Conservation (phyloP, 306 rosid genomes). For the Canavalia gladiata region DNA sequence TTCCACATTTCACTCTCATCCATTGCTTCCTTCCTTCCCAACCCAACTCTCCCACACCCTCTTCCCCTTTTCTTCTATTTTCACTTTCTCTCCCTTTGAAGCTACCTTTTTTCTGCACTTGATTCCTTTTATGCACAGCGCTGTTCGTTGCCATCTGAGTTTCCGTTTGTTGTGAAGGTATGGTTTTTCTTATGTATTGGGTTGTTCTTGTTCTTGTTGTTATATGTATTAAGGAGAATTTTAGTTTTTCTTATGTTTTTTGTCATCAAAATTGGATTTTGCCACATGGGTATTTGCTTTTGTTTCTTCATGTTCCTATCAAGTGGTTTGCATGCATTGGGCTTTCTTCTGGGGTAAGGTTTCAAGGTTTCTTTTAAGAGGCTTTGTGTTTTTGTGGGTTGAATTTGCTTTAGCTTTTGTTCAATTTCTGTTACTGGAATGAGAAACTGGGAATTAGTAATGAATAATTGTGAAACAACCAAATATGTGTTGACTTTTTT, state of each 20-base stretch:
- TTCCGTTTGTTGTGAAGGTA: slow-evolving; percentile 39
- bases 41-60: background rate
- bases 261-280: slow-evolving; percentile 26
- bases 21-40: slow-evolving; percentile 41
- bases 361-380: background rate
- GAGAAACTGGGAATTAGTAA: background rate
- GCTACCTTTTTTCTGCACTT: background rate
- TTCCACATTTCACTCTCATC: slow-evolving; percentile 50
- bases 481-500: background rate
- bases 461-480: slow-evolving; percentile 8
- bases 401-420: slow-evolving; percentile 14
- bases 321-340: slow-evolving; percentile 35
- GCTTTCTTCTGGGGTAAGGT: slow-evolving; percentile 14
- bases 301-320: background rate
- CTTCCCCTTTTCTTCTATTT: background rate
- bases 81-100: slow-evolving; percentile 13
- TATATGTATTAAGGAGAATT: background rate
- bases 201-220: background rate
- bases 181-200: background rate
- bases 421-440: background rate
- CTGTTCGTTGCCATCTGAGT: background rate
- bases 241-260: background rate
- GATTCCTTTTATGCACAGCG: background rate
- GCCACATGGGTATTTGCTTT: slow-evolving; percentile 34
- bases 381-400: background rate